phyloP scores from a whole-genome alignment of 2,329 filamentous ascomycete species.

The Dactylellina sp. region DNA sequence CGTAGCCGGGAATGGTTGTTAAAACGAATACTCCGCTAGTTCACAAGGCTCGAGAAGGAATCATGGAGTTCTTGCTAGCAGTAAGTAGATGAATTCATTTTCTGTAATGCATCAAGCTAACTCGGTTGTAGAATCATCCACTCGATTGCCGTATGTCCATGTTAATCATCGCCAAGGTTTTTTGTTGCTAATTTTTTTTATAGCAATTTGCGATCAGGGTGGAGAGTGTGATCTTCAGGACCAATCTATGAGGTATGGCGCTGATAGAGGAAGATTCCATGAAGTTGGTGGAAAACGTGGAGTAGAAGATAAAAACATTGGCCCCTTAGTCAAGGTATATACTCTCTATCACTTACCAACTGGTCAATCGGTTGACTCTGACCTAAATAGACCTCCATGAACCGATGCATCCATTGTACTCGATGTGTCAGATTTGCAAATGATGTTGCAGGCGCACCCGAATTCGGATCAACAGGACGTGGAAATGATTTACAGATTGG shows the following conservation, averaged over 20 bases:
- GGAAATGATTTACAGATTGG: conserved; percentile 98
- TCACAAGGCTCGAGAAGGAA: conserved; percentile 97
- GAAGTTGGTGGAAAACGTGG: conserved; percentile 95
- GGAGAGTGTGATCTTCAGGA: conserved; percentile 99
- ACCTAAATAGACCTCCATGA: conserved; percentile 83
- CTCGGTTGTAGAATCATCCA: conserved; percentile 57
- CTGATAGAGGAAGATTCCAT: conserved; percentile 95
- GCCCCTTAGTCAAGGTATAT: conserved; percentile 82
- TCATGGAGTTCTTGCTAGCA: conserved; percentile 98
- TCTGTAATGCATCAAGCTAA: not conserved
- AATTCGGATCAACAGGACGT: conserved; percentile 92
- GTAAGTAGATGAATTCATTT: conserved; percentile 85
- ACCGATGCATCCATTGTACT: conserved; percentile 99
- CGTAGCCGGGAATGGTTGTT: conserved; percentile 88
- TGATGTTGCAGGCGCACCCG: conserved; percentile 93
- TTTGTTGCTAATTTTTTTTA: conserved; percentile 32
- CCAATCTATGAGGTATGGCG: conserved; percentile 98
- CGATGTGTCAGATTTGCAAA: conserved; percentile 98
- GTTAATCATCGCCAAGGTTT: conserved; percentile 3
- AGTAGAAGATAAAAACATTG: conserved; percentile 99
- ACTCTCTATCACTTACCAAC: conserved; percentile 62
- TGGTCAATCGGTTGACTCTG: conserved; percentile 28
- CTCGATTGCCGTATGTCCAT: conserved; percentile 59
- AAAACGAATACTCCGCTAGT: conserved; percentile 96
- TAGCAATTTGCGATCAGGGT: conserved; percentile 92